Percentiles rank a stretch among this genome's conserved stretches.
Evolutionary conservation across 2,329 filamentous ascomycete species (phyloP).

Genomic region (Orbilia blumenaviensis): DNA sequence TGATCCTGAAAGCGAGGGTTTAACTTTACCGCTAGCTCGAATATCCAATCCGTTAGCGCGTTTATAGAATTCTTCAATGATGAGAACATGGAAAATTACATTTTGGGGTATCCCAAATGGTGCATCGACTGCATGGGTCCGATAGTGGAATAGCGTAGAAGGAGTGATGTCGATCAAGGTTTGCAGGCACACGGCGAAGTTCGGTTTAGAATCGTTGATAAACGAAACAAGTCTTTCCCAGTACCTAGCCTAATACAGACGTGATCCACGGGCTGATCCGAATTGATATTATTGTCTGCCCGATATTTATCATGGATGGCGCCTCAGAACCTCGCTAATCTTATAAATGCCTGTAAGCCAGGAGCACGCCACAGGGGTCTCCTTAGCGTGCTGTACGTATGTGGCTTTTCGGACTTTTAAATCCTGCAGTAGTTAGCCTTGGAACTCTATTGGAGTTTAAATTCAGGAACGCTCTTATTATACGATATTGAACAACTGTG

Average conservation of each 20-base stretch:
- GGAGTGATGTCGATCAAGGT: not conserved
- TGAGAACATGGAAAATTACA: conserved; percentile 1
- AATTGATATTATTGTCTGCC: not conserved
- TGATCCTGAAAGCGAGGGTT: not conserved
- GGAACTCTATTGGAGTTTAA: no score
- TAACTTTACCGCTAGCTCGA: not conserved
- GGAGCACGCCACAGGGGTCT: conserved; percentile 34
- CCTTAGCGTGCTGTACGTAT: not conserved
- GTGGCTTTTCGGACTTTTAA: conserved; percentile 34
- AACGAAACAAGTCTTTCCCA: not conserved
- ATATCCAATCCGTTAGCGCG: not conserved
- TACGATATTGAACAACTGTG: no score
- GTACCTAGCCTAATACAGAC: not conserved
- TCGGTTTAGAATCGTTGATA: not conserved
- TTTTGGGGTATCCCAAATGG: conserved; percentile 6
- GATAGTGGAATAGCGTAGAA: not conserved
- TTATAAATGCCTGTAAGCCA: conserved; percentile 28
- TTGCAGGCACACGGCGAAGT: not conserved
- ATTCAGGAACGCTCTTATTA: no score
- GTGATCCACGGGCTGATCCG: not conserved
- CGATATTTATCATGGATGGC: not conserved
- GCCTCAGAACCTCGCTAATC: conserved; percentile 36
- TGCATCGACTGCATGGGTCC: not conserved
- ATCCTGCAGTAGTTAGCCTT: not conserved
- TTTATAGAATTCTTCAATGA: not conserved